These are phyloP conservation scores for Teunomyces stri DNA, from an alignment of 805 yeast species.

Conservation along the genomic window DNA sequence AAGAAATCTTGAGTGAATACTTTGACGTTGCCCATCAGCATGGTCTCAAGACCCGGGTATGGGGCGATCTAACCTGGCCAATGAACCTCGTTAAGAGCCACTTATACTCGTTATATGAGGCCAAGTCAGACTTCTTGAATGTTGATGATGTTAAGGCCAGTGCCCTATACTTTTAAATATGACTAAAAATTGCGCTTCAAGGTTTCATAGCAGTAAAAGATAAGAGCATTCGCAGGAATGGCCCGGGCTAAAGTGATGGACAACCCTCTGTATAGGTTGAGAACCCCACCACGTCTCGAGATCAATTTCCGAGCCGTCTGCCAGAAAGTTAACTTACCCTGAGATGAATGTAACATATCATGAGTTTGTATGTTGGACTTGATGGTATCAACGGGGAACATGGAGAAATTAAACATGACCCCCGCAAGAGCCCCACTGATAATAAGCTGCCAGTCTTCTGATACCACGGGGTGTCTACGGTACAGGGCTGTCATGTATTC, in stretches of 20 bases:
- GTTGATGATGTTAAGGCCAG: constrained; percentile 57
- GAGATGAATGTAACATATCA: constrained; percentile 21
- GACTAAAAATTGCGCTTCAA: constrained; percentile 37
- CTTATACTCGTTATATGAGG: constrained; percentile 46
- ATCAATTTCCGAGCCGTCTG: constrained; percentile 3
- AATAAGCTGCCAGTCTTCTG: constrained; percentile 50
- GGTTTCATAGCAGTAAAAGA: constrained; percentile 76
- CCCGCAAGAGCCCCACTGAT: constrained; percentile 88
- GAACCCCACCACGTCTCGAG: constrained; percentile 52
- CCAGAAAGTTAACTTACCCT: neutral
- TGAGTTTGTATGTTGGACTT: constrained; percentile 82
- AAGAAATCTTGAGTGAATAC: constrained; percentile 17
- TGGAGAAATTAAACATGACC: constrained; percentile 68
- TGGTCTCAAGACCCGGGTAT: constrained; percentile 57
- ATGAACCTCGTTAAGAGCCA: constrained; percentile 38
- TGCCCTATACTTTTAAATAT: constrained; percentile 4
- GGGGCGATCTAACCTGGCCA: constrained; percentile 78
- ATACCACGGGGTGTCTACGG: constrained; percentile 12
- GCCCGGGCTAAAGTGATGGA: constrained; percentile 80
- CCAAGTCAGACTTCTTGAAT: constrained; percentile 59
- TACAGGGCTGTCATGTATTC: constrained; percentile 40
- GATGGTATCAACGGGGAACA: constrained; percentile 88
- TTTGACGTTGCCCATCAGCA: constrained; percentile 47
- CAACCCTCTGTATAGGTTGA: constrained; percentile 78
- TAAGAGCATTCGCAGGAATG: constrained; percentile 85